Conservation (phyloP, 1,284 basidiomycete species). For the Xerocomus amazonicus region DNA sequence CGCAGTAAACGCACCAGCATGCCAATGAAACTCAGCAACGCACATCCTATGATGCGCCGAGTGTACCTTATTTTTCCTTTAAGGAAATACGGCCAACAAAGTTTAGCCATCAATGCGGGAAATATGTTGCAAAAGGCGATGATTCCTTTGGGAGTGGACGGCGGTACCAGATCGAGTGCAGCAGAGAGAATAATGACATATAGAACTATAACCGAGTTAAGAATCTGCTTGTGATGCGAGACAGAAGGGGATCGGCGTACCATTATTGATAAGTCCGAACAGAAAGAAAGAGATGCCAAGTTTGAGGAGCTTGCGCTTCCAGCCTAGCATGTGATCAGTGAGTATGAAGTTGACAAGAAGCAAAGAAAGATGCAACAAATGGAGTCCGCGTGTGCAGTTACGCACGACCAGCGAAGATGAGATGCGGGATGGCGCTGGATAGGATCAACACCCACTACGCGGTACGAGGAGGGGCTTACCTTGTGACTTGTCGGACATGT, state of each 20-base stretch:
- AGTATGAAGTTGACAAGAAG: conserved; percentile 11
- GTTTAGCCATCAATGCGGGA: conserved; percentile 78
- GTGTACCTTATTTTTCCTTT: conserved; percentile 80
- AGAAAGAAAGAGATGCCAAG: conserved; percentile 52
- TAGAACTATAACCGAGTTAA: conserved; percentile 50
- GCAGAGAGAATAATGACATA: conserved; percentile 97
- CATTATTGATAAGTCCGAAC: conserved; percentile 59
- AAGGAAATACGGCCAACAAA: conserved; percentile 90
- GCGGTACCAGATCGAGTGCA: conserved; percentile 90
- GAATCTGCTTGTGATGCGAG: not conserved
- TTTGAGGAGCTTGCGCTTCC: conserved; percentile 29
- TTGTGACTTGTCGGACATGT: conserved; percentile 21
- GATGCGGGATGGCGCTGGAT: conserved; percentile 20
- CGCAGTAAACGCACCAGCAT: conserved; percentile 62
- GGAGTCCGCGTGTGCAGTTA: conserved; percentile 8
- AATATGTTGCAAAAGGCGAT: conserved; percentile 91
- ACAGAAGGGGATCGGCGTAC: conserved; percentile 25
- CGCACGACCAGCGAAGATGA: conserved; percentile 6
- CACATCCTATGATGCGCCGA: conserved; percentile 74
- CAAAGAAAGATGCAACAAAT: conserved; percentile 23
- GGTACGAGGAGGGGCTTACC: conserved; percentile 17
- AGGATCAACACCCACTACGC: conserved; percentile 28
- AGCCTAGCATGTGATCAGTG: conserved; percentile 14
- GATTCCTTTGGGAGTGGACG: conserved; percentile 88
- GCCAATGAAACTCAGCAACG: conserved; percentile 67